These are phyloP conservation scores for Trichosanthes truncata DNA, from an alignment of 306 rosid species.

Conservation along the genomic window DNA sequence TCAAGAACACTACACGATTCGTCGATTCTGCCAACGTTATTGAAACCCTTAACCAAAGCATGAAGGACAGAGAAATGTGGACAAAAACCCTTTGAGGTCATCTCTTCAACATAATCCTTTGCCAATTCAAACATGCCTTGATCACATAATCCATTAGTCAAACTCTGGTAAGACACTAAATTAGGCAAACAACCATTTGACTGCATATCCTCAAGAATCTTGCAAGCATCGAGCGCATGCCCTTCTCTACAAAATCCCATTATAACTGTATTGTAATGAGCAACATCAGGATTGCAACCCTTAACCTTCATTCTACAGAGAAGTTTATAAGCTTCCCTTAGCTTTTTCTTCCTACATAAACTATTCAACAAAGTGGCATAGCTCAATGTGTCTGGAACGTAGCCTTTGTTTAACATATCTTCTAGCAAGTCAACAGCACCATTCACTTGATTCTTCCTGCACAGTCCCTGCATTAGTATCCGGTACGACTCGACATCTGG, in stretches of 20 bases:
- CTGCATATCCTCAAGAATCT: conserved; percentile 66
- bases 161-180: conserved; percentile 58
- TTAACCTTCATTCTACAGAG: conserved; percentile 93
- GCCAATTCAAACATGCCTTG: conserved; percentile 70
- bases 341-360: conserved; percentile 82
- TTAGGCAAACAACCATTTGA: conserved; percentile 70
- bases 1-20: conserved; percentile 55
- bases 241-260: conserved; percentile 77
- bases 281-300: conserved; percentile 84
- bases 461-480: conserved; percentile 75
- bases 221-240: conserved; percentile 61
- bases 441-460: conserved; percentile 75
- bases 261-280: conserved; percentile 70
- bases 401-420: conserved; percentile 92
- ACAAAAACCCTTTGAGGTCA: conserved; percentile 52
- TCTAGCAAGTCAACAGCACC: conserved; percentile 63
- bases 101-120: conserved; percentile 33
- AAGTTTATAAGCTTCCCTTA: conserved; percentile 80
- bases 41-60: conserved; percentile 49
- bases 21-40: conserved; percentile 59
- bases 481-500: conserved; percentile 73
- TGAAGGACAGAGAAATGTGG: conserved; percentile 62
- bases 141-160: conserved; percentile 53
- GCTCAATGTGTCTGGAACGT: conserved; percentile 64
- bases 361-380: conserved; percentile 83